A percentile compares a stretch with the other conserved stretches of the same genome.
Conservation (phyloP, 2,329 filamentous ascomycete species). For the Daldinia sp. region DNA sequence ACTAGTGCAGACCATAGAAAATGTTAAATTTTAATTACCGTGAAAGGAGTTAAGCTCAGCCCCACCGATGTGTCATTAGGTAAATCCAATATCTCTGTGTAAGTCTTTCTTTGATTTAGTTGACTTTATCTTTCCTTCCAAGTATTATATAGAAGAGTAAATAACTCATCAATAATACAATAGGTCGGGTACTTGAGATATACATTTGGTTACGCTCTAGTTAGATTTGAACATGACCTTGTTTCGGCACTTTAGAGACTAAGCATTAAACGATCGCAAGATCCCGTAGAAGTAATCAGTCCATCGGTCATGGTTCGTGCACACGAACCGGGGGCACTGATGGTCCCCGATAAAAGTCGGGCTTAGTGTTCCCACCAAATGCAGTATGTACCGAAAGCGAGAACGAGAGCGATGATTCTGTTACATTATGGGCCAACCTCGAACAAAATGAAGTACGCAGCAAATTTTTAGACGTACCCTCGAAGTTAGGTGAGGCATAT, state of each 20-base stretch:
- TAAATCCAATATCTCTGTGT: background rate
- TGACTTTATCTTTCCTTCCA: background rate
- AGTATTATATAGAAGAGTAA: background rate
- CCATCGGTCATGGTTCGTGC: background rate
- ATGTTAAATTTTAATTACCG: background rate
- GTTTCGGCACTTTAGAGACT: background rate
- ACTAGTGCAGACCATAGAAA: background rate
- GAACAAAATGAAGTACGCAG: background rate
- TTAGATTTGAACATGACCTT: background rate
- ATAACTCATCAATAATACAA: background rate
- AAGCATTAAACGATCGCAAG: background rate
- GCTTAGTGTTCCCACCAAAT: background rate
- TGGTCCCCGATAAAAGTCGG: background rate
- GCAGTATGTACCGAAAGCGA: conserved; percentile 10
- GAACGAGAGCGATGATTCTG: background rate
- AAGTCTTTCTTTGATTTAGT: background rate
- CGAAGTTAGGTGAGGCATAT: too few relatives aligned
- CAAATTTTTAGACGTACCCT: background rate
- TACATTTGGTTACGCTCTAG: background rate
- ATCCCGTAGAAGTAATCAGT: background rate
- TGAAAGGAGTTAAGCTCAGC: background rate
- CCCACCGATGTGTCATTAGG: background rate
- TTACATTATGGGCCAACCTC: background rate
- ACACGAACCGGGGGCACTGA: background rate
- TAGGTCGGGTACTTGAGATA: background rate